A percentile compares a stretch with the other conserved stretches of the same genome.
Conservation (phyloP, 306 rosid genomes). For the Urtica urens region DNA sequence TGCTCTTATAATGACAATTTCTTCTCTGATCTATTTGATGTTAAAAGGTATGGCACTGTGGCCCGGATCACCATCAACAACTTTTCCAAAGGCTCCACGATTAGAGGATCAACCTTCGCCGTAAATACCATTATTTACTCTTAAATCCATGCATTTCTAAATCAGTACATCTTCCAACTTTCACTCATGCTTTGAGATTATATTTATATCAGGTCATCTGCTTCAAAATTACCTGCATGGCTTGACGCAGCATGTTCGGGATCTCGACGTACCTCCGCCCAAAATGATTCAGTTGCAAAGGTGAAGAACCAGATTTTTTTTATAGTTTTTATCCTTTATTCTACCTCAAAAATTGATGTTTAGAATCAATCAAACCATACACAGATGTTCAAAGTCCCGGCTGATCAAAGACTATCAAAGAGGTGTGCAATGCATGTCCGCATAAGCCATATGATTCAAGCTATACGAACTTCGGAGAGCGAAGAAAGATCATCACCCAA, state of each 20-base stretch:
- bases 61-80: slow-evolving; percentile 29
- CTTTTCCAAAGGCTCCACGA: slow-evolving; percentile 8
- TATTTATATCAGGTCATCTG: slow-evolving; percentile 25
- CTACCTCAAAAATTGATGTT: neutral
- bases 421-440: slow-evolving; percentile 56
- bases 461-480: slow-evolving; percentile 21
- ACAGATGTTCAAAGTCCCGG: slow-evolving; percentile 26
- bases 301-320: slow-evolving; percentile 11
- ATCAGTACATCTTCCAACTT: neutral
- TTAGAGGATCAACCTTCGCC: slow-evolving; percentile 1
- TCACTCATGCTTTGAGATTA: slow-evolving; percentile 1
- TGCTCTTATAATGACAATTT: neutral
- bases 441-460: slow-evolving; percentile 45
- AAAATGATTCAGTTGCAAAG: slow-evolving; percentile 21
- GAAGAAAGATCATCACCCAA: slow-evolving; percentile 8
- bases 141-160: slow-evolving; percentile 7
- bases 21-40: slow-evolving; percentile 3
- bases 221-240: slow-evolving; percentile 21
- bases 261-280: slow-evolving; percentile 6
- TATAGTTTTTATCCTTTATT: neutral
- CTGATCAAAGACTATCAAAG: slow-evolving; percentile 30
- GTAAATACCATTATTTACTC: slow-evolving; percentile 16
- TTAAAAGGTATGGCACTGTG: slow-evolving; percentile 27
- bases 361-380: neutral
- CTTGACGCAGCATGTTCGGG: slow-evolving; percentile 12